Evolutionary conservation across 306 rosid genomes (phyloP).

Genomic region (Bauhinia variegata): DNA sequence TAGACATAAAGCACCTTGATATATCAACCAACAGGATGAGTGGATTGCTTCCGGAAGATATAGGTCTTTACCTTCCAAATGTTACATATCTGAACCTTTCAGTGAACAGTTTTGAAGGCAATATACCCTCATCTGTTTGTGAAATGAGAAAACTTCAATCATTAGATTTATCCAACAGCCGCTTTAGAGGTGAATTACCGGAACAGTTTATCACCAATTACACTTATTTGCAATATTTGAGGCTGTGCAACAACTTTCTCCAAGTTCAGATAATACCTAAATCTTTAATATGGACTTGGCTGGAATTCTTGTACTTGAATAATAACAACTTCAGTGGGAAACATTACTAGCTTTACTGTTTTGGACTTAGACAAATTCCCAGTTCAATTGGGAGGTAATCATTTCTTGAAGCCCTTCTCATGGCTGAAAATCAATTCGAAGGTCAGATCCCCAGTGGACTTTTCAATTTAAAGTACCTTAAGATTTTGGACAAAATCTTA

Average conservation of each 20-base stretch:
- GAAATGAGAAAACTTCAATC: fast-evolving
- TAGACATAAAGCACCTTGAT: neutral
- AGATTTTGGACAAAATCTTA: neutral
- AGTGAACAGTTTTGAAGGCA: slow-evolving; percentile 31
- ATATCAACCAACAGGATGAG: slow-evolving; percentile 33
- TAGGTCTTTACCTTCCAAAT: slow-evolving; percentile 20
- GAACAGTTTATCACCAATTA: no score
- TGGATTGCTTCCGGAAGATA: slow-evolving; percentile 28
- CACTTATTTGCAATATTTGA: no score
- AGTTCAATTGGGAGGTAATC: neutral
- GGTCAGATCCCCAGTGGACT: neutral
- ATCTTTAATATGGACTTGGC: no score
- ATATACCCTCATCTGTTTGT: slow-evolving; percentile 30
- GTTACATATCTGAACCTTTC: neutral
- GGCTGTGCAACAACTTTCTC: no score
- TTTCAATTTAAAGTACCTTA: neutral
- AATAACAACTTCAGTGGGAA: no score
- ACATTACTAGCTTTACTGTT: no score
- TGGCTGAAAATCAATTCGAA: neutral
- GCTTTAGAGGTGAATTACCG: no score
- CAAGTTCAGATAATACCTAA: no score
- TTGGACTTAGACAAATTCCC: slow-evolving; percentile 4
- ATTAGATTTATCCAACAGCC: no score
- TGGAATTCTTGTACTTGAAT: no score
- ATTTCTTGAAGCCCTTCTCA: neutral